A percentile compares a stretch with the other conserved stretches of the same genome.
Evolutionary conservation across 768 basidiomycete species (phyloP).

Genomic region (Sistotremastrum niveocremeum): DNA sequence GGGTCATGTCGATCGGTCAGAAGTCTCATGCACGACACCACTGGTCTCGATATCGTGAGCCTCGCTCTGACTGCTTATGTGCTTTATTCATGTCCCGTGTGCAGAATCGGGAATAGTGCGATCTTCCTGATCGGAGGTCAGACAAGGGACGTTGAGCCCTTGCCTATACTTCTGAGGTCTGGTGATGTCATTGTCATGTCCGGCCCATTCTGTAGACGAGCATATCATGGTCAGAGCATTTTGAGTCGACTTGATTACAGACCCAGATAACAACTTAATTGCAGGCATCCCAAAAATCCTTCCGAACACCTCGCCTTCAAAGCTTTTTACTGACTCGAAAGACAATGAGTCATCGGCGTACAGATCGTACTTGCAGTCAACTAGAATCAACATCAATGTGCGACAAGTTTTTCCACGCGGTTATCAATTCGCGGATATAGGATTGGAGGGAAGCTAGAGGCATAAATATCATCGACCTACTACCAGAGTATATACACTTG

Average conservation of each 20-base stretch:
- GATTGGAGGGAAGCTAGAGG: too few species aligned
- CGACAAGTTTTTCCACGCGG: constrained; percentile 31
- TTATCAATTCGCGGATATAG: too few species aligned
- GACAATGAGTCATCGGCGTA: constrained; percentile 45
- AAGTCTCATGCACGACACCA: constrained; percentile 84
- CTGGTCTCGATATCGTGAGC: constrained; percentile 88
- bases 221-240: constrained; percentile 73
- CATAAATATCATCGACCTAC: too few species aligned
- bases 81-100: background rate
- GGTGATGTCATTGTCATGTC: constrained; percentile 93
- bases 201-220: constrained; percentile 67
- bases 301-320: constrained; percentile 60
- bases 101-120: constrained; percentile 76
- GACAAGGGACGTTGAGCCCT: constrained; percentile 63
- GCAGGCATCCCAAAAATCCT: constrained; percentile 80
- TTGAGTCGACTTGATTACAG: background rate
- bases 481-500: too few species aligned
- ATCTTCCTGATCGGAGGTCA: constrained; percentile 82
- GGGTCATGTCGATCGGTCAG: constrained; percentile 96
- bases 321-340: constrained; percentile 25
- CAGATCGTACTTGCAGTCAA: constrained; percentile 39
- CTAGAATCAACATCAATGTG: constrained; percentile 85
- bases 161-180: constrained; percentile 75
- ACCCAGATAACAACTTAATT: background rate
- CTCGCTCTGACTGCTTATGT: background rate